Conservation (phyloP, 352 stramenopile species). For the Pythium oligandrum region DNA sequence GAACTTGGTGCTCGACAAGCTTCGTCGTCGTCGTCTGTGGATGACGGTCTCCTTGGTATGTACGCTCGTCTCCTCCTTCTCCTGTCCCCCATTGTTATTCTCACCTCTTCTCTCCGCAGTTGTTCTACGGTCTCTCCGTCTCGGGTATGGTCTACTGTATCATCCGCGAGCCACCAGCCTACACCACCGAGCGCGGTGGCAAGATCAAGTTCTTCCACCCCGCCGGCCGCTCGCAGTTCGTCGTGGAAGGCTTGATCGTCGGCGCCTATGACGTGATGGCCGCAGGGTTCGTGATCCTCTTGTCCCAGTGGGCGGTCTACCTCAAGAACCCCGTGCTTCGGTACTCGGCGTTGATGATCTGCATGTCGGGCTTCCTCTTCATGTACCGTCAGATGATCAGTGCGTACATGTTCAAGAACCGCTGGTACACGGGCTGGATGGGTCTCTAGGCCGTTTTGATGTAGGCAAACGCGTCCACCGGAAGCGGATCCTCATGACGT, state of each 20-base stretch:
- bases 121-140: constrained; percentile 85
- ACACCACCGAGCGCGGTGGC: constrained; percentile 63
- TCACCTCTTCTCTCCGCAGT: constrained; percentile 13
- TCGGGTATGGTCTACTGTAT: constrained; percentile 90
- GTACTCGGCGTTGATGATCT: constrained; percentile 50
- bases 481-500: too few relatives aligned
- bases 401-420: constrained; percentile 86
- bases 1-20: constrained; percentile 61
- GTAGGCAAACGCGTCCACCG: too few relatives aligned
- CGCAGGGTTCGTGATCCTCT: constrained; percentile 67
- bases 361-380: constrained; percentile 63
- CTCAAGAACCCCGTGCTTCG: constrained; percentile 52
- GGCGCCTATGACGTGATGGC: constrained; percentile 62
- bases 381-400: constrained; percentile 84
- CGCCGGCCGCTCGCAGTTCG: constrained; percentile 76
- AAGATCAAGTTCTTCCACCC: constrained; percentile 87
- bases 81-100: too few relatives aligned
- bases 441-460: constrained; percentile 42
- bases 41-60: constrained; percentile 80
- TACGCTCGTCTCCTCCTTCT: background rate
- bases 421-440: constrained; percentile 85
- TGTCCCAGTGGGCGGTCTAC: constrained; percentile 83
- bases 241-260: constrained; percentile 80
- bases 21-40: constrained; percentile 81
- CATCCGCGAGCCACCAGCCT: constrained; percentile 79